Evolutionary conservation across 2,329 filamentous ascomycete genomes (phyloP), one percentile per base, ranked within the genome.

Genomic region (Gnomoniopsis smithogilvyi): DNA sequence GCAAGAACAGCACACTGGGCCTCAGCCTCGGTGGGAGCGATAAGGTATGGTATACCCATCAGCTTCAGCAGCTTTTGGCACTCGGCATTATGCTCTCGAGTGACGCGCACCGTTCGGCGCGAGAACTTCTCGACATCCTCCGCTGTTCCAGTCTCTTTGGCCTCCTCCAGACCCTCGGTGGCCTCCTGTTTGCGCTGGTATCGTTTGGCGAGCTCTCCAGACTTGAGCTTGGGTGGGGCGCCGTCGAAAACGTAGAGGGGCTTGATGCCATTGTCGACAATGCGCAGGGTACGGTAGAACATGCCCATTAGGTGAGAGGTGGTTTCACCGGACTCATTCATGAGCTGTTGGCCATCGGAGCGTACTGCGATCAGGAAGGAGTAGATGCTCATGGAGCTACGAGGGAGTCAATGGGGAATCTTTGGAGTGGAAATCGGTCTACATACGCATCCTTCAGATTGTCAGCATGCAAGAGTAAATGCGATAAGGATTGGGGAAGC

Each of bases 111-210:
- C 1, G 94, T 98, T 55, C 95, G 82, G 59, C 95, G 82, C 56
- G 92, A 96, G 77, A 98, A 99, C 75, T 97, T 98, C 77, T 99
- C 95, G 3, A 99, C 86, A n/a, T 99, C 95, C 73, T 99, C 83
- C 22, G 94, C 92, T 3, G 95, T 99, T 63, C 95, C 95, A 0
- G 91, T 96, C 78, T 99, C 95, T 73, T 96, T 97, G 54, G 95
- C 95, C 71, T 98, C 95, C 72, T 97, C 94, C 22, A 96, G 86
- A 8, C 88, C 88, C 68, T 96, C 94, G 53, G 86, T 90, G 10
- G 95, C 95, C 73, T 97, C 93, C 54, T 91, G 87, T 77, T 98
- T 99, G 68, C 95, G 90, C 74, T 96, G 91, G 72, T 96, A 96
- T 63, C 95, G 92, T 76, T 96, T 96, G 49, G 95, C 95, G 58